Base-by-base conservation (phyloP, 805 yeast species). In the Torulaspora franciscae region DNA sequence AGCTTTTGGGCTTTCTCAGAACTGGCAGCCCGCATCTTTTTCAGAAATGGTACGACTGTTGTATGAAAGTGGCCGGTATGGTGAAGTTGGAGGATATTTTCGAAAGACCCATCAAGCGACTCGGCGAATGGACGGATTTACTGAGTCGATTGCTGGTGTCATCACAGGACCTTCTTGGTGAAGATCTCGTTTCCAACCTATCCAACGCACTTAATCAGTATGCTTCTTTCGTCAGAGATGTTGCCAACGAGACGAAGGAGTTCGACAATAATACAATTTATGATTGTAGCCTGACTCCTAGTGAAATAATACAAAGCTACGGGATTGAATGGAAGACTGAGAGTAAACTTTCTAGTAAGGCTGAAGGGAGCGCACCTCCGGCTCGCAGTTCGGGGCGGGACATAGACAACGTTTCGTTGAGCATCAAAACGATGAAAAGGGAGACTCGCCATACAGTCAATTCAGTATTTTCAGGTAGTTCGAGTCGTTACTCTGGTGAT, bases 31-130 rank as follows among this genome's bases (percentile, higher is more conserved):
- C 45, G 6, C 36, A 45, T 3, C 4, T 48, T 24, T 51, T 59
- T 58, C 37, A 49, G 23, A 32, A 62, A 37, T 71, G 75, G 75
- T 50, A 64, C 10, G 61, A 60, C 17, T 54, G 56, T 30, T 67
- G 73, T 50, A 50, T 65, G 1, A 57, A 46, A 28, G 46, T 50
- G 28, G 52, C 67, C 2, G 59, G 61, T 7, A 54, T 57, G 33
- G 45, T 54, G 42, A 52, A 54, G 22, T 43, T 70, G n/a, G 64
- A 64, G 26, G 57, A 60, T 6, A 49, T 70, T 3, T 43, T 71
- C 15, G 54, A 54, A 11, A 52, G 53, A 29, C 75, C 75, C 0
- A 50, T 64, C 4, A 52, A 52, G 26, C 58, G 73, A 43, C 33
- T 67, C 9, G 28, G 51, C 1, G 62, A 61, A 36, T 59, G 63